Evolutionary conservation across 2,329 filamentous ascomycete genomes (phyloP), one percentile per base, ranked within the genome.

Genomic region (Colletotrichum sp.): DNA sequence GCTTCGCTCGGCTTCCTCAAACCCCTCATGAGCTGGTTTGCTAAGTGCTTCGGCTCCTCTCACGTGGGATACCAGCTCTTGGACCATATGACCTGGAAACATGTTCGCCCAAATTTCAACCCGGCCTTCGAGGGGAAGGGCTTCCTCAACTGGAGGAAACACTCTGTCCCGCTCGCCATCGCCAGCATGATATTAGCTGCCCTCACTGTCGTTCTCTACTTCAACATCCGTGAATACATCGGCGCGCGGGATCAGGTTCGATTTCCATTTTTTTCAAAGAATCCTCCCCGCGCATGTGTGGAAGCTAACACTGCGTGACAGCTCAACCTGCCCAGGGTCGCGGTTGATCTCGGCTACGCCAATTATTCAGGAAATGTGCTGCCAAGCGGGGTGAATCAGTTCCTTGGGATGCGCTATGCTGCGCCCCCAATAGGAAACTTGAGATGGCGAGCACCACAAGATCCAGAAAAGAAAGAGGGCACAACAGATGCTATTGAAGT

Each of bases 321-420:
- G 70, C 26, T 39, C 30, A 74, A 73, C 28, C 60, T 78, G 30
- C 75, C 76, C 21, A 64, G 72, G 60, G 67, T 74, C 32, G 59
- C 75, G 18, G 80, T 86, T 63, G 83, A 89, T 76, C 82, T 89
- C 26, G 85, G 84, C 32, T 89, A 90, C 75, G 84, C 87, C n/a
- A 80, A 80, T 30, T 90, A 89, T 71, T 82, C 84, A 28, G 88
- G 88, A 32, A 80, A 80, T 5, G 78, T 81, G 4, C 81, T 87
- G 6, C 77, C 80, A 28, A 84, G 80, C 32, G 84, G 83, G n/a
- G 83, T 90, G 34, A 84, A 84, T 66, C 83, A 88, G 78, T 90
- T 86, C 79, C 82, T 88, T 5, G 88, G 88, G 15, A 82, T 89
- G 81, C 88, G 89, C 59, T 92, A 88, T 80, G 90, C 90, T 13